phyloP scores from a whole-genome alignment of 1,284 basidiomycete species.

The Apiotrichum gracile region DNA sequence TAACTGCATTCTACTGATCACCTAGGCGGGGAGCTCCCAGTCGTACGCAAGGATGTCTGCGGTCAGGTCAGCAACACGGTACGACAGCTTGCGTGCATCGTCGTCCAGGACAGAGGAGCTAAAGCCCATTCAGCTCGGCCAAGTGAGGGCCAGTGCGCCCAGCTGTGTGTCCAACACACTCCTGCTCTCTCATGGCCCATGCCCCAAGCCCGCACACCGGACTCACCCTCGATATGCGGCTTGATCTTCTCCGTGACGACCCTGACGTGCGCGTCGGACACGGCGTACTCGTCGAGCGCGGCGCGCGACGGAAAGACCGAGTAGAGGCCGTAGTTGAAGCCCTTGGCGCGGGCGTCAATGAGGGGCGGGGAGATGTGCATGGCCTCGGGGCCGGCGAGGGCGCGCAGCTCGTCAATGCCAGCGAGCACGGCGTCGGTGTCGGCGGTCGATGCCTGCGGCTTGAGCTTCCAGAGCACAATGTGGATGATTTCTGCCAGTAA shows the following conservation, averaged over 20 bases:
- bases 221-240: conserved; percentile 41
- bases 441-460: conserved; percentile 21
- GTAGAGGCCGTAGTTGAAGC: conserved; percentile 46
- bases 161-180: no score
- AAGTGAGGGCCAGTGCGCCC: no score
- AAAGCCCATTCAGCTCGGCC: no score
- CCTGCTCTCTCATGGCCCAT: background rate
- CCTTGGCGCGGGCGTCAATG: conserved; percentile 41
- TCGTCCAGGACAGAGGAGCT: no score
- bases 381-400: conserved; percentile 32
- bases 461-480: conserved; percentile 46
- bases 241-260: conserved; percentile 38
- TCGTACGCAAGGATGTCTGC: conserved; percentile 46
- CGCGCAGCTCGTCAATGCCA: conserved; percentile 33
- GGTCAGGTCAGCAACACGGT: background rate
- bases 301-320: conserved; percentile 37
- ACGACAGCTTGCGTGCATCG: background rate
- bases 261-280: conserved; percentile 39
- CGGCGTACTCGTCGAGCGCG: conserved; percentile 42
- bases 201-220: no score
- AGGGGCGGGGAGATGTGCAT: conserved; percentile 38
- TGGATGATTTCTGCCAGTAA: conserved; percentile 40
- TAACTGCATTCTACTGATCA: background rate
- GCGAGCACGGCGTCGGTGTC: conserved; percentile 24
- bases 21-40: conserved; percentile 40